Conservation (phyloP, 192 early-diverging fungal species). For the Backusella circina region DNA sequence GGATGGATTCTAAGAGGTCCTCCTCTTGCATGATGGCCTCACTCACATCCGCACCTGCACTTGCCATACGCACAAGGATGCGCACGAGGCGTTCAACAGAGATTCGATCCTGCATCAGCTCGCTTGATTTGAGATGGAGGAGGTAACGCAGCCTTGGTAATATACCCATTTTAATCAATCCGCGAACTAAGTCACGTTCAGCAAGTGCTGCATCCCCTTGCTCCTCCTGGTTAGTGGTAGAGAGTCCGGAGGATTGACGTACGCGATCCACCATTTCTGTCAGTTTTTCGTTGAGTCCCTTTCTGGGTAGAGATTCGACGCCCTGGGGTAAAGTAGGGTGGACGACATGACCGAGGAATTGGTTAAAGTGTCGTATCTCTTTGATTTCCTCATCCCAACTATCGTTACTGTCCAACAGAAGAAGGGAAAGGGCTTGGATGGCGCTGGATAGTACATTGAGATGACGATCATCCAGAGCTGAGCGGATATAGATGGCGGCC, state of each 20-base stretch:
- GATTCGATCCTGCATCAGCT: slow-evolving; percentile 11
- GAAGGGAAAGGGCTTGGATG: slow-evolving; percentile 42
- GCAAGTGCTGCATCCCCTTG: slow-evolving; percentile 42
- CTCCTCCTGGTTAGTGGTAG: slow-evolving; percentile 23
- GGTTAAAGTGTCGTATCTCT: slow-evolving; percentile 29
- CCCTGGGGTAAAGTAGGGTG: neutral
- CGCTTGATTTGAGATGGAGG: slow-evolving; percentile 36
- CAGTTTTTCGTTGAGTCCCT: slow-evolving; percentile 9
- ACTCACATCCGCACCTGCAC: slow-evolving; percentile 36
- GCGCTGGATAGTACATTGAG: slow-evolving; percentile 54
- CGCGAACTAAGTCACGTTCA: slow-evolving; percentile 50
- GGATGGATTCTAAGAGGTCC: slow-evolving; percentile 40
- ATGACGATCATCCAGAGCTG: slow-evolving; percentile 63
- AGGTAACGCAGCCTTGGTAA: slow-evolving; percentile 55
- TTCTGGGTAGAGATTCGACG: neutral
- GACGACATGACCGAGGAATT: slow-evolving; percentile 12
- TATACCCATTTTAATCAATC: slow-evolving; percentile 61
- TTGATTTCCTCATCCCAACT: slow-evolving; percentile 22
- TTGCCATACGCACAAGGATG: slow-evolving; percentile 46
- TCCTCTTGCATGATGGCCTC: slow-evolving; percentile 45
- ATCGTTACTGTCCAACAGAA: slow-evolving; percentile 29
- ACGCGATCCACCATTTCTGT: slow-evolving; percentile 8
- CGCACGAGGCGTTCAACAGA: slow-evolving; percentile 42
- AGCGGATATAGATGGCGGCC: slow-evolving; percentile 50
- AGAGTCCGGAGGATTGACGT: neutral